These are phyloP conservation scores for Fulvia fulva DNA, from an alignment of 2,329 filamentous ascomycete genomes.

Conservation along the genomic window DNA sequence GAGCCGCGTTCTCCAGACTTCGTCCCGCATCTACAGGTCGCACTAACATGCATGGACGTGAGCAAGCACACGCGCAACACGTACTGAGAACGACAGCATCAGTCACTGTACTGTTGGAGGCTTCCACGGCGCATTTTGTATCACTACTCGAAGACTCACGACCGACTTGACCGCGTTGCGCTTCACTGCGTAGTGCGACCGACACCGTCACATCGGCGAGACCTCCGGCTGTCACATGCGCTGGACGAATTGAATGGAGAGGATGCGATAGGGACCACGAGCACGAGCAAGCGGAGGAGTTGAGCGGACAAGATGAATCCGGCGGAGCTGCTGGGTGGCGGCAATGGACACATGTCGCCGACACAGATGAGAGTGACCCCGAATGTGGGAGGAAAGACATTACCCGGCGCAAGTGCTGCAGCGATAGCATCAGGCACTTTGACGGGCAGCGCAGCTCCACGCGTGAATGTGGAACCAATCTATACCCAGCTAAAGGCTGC, in stretches of 20 bases:
- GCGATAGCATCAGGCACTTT: constrained; percentile 3
- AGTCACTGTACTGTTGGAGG: not conserved
- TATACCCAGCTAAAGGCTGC: constrained; percentile 59
- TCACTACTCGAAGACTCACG: not conserved
- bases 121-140: not conserved
- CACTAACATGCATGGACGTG: not conserved
- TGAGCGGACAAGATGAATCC: constrained; percentile 30
- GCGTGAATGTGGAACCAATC: constrained; percentile 60
- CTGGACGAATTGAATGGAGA: constrained; percentile 5
- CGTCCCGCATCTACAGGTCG: not conserved
- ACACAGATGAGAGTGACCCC: constrained; percentile 26
- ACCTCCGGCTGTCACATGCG: constrained; percentile 5
- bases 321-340: constrained; percentile 27
- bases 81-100: not conserved
- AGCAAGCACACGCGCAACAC: not conserved
- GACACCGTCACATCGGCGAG: not conserved
- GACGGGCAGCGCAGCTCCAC: constrained; percentile 22
- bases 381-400: constrained; percentile 39
- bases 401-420: constrained; percentile 38
- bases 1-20: not conserved
- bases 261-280: constrained; percentile 15
- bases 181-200: not conserved
- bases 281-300: not conserved
- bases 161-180: not conserved
- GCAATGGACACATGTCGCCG: constrained; percentile 23